Percentiles rank a stretch among this genome's conserved stretches.
These are phyloP conservation scores for Suhomyces guaymorum DNA, from an alignment of 1,139 yeast species.

Conservation along the genomic window DNA sequence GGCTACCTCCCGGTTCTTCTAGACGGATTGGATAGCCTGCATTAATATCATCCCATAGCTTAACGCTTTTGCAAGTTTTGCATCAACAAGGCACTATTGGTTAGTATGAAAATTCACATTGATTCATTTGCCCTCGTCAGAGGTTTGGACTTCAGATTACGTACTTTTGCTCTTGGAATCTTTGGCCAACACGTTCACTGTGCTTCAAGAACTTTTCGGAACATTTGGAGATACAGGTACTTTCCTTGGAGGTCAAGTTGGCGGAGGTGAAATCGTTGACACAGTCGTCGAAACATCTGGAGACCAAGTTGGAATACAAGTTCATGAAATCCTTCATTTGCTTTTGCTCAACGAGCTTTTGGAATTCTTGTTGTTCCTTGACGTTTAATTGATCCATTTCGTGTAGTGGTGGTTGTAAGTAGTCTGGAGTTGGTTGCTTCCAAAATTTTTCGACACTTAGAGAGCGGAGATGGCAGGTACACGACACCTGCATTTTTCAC, in stretches of 20 bases:
- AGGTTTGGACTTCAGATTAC: conserved; percentile 7
- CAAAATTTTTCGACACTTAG: conserved; percentile 6
- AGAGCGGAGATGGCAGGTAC: neutral
- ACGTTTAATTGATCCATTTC: conserved; percentile 79
- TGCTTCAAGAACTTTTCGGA: conserved; percentile 97
- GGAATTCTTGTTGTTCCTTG: conserved; percentile 95
- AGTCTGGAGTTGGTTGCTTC: conserved; percentile 2
- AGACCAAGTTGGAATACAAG: conserved; percentile 88
- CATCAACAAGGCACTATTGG: conserved; percentile 47
- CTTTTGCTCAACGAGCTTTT: conserved; percentile 91
- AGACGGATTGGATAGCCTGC: neutral
- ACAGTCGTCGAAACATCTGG: conserved; percentile 96
- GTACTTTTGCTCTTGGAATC: conserved; percentile 95
- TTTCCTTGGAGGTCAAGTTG: conserved; percentile 81
- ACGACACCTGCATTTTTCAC: too few species aligned
- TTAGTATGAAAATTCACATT: conserved; percentile 7
- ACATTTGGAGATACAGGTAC: conserved; percentile 83
- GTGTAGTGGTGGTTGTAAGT: conserved; percentile 1
- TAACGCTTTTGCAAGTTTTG: conserved; percentile 46
- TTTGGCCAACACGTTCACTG: conserved; percentile 96
- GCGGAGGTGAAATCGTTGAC: conserved; percentile 97
- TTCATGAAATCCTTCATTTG: conserved; percentile 99
- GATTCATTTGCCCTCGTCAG: neutral
- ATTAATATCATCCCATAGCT: conserved; percentile 4
- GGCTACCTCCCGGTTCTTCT: too few species aligned